Conservation (phyloP, 2,329 filamentous ascomycete species). For the Penicillium sp. region DNA sequence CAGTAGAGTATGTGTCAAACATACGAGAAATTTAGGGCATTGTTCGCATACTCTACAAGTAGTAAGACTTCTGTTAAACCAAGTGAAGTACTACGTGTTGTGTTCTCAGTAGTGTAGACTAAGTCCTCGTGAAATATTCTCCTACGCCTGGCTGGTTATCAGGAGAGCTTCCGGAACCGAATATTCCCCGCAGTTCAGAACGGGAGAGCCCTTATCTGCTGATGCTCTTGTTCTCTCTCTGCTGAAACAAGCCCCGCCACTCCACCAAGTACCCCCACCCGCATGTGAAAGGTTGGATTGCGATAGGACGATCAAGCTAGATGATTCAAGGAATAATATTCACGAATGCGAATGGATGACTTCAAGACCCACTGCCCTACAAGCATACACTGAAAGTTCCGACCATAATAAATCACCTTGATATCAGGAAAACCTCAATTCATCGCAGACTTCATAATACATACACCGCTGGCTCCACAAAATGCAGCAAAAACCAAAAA, state of each 20-base stretch:
- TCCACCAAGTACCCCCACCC: neutral
- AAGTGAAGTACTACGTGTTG: neutral
- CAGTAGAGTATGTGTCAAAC: no score
- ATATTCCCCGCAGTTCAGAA: neutral
- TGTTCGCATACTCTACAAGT: neutral
- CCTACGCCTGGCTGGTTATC: neutral
- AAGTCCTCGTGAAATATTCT: neutral
- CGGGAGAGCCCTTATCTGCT: neutral
- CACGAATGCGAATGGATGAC: no score
- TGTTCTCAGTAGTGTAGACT: no score
- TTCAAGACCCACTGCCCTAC: no score
- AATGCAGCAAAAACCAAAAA: slow-evolving; percentile 4
- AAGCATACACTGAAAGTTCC: neutral
- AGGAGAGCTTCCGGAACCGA: neutral
- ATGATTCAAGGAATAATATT: no score
- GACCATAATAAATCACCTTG: neutral
- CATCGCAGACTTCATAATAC: slow-evolving; percentile 5
- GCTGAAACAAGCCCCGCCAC: neutral
- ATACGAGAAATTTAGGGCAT: neutral
- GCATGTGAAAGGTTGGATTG: neutral
- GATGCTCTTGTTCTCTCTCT: neutral
- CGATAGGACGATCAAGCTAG: neutral
- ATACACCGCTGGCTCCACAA: slow-evolving; percentile 4
- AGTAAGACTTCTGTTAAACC: neutral
- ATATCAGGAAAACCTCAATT: neutral